Evolutionary conservation across 2,329 filamentous ascomycete species (phyloP).

Genomic region (Penicillium oxalicum): DNA sequence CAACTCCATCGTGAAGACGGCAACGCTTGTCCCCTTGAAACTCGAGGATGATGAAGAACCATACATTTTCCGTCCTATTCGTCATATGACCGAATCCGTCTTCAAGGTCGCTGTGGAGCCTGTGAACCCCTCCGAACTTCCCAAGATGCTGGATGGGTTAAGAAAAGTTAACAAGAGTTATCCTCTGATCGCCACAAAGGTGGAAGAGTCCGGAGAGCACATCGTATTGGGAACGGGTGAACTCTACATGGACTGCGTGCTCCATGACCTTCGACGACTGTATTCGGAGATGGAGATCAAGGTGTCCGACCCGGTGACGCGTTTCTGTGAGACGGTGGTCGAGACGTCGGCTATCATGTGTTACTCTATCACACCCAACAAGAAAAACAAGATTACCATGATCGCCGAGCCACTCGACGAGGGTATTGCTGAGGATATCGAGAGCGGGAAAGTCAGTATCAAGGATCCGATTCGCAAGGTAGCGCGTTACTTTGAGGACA

Average conservation of each 20-base stretch:
- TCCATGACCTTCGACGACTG: constrained; percentile 86
- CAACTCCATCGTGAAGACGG: constrained; percentile 97
- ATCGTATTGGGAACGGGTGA: constrained; percentile 92
- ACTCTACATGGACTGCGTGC: constrained; percentile 98
- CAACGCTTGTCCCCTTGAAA: constrained; percentile 75
- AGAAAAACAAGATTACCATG: constrained; percentile 99
- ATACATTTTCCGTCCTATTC: constrained; percentile 88
- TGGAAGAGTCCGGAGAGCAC: constrained; percentile 96
- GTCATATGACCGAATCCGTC: constrained; percentile 94
- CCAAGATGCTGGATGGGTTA: constrained; percentile 96
- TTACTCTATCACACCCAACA: constrained; percentile 95
- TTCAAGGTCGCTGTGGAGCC: constrained; percentile 97
- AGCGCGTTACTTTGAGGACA: constrained; percentile 94
- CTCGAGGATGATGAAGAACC: constrained; percentile 84
- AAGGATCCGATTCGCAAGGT: constrained; percentile 88
- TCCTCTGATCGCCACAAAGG: constrained; percentile 89
- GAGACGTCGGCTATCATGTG: constrained; percentile 97
- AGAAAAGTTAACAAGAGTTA: constrained; percentile 98
- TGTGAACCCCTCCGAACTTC: constrained; percentile 93
- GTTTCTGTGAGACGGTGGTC: constrained; percentile 96
- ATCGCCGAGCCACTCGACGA: constrained; percentile 93
- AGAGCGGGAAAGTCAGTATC: constrained; percentile 82
- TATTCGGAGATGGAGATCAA: constrained; percentile 99
- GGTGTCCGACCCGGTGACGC: constrained; percentile 92
- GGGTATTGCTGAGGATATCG: constrained; percentile 91